Base-by-base conservation (phyloP, 192 early-diverging fungal genomes). In the Coemansia sp. region DNA sequence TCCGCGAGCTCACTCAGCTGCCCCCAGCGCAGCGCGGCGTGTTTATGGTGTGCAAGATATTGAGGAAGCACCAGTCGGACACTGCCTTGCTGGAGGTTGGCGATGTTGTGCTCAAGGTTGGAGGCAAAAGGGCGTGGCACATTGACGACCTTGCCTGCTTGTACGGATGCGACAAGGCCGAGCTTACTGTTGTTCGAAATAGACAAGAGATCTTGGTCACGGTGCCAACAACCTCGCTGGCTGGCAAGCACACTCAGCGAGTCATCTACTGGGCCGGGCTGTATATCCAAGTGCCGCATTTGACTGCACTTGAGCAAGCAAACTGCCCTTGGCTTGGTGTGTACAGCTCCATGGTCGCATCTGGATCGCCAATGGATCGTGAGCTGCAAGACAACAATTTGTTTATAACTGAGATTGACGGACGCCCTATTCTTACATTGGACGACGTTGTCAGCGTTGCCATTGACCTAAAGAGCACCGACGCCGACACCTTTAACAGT, bases 251-350 rank as follows among this genome's bases (percentile, higher is more conserved):
- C 19, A 70, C 72, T 3, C 58, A 43, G 12, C 52, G 58, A 6
- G 44, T 70, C 27, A 55, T 70, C 5, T 56, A 41, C 22, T 80
- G 71, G 77, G 67, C 63, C 0, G 77, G 77, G 0, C 35, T 63
- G 42, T 59, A 48, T 12, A 42, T 72, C 6, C 77, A 80, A 35
- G 63, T 62, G 55, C 77, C 71, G 1, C 61, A 62, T 24, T 29
- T 38, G 44, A 41, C 61, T 12, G 64, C 57, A 9, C 36, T 62
- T 0, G 60, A 67, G 38, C 64, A 62, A 17, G 46, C 65, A 5
- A 65, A 18, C 8, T 42, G 39, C 27, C 21, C 56, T 11, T 53
- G 50, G 3, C 69, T 67, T 8, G 19, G 59, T 8, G 63, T 74
- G 10, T 70, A 61, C 38, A 58, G 46, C 26, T 66, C 66, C 18